Conservation (phyloP, 192 early-diverging fungal species). For the Coemansia sp. region DNA sequence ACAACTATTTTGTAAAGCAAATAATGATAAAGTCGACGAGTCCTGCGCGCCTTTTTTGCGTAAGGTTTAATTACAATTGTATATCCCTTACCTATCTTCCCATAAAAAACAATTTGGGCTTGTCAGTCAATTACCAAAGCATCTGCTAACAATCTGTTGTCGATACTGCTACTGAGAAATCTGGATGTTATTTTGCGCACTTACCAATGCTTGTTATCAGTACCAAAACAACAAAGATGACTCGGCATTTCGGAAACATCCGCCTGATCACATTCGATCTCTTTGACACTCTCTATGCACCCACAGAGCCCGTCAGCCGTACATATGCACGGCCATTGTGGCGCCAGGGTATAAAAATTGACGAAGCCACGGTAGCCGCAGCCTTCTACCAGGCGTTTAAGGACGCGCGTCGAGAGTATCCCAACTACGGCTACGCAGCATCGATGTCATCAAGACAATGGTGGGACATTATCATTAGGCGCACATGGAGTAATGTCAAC, state of each 20-base stretch:
- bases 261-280: constrained; percentile 64
- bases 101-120: too few relatives aligned
- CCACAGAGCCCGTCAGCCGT: constrained; percentile 25
- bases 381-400: constrained; percentile 44
- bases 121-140: too few relatives aligned
- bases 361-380: constrained; percentile 16
- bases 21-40: too few relatives aligned
- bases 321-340: constrained; percentile 31
- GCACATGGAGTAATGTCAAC: constrained; percentile 47
- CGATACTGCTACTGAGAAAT: too few relatives aligned
- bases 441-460: constrained; percentile 51
- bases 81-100: too few relatives aligned
- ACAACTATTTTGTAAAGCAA: too few relatives aligned
- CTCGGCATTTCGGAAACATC: constrained; percentile 24
- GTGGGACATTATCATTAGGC: constrained; percentile 55
- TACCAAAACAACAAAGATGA: neutral
- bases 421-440: constrained; percentile 51
- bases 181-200: too few relatives aligned
- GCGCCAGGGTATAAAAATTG: constrained; percentile 43
- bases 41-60: too few relatives aligned
- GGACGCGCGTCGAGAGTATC: constrained; percentile 36
- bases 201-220: too few relatives aligned
- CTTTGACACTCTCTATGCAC: constrained; percentile 60
- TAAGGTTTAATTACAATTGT: neutral
- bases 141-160: too few relatives aligned